Percentiles rank a stretch among this genome's conserved stretches.
phyloP scores from a whole-genome alignment of 495 filamentous ascomycete species.

The Melanomma pulvis-pyrius region DNA sequence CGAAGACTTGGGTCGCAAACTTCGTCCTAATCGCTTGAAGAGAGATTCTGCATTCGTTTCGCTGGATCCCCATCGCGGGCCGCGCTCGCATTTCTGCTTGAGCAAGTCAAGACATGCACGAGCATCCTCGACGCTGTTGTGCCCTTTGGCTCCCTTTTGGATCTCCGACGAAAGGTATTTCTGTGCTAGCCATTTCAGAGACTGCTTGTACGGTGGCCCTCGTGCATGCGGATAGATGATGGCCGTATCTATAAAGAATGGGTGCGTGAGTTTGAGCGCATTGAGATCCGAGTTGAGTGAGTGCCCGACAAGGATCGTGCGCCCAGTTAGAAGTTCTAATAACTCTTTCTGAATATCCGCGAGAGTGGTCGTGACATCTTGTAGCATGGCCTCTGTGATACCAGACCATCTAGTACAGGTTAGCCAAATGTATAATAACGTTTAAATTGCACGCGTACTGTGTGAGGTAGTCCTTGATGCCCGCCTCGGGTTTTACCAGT shows the following conservation, averaged over 20 bases:
- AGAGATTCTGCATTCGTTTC: conserved; percentile 79
- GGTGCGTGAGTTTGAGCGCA: conserved; percentile 83
- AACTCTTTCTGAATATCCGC: conserved; percentile 80
- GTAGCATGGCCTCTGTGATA: conserved; percentile 82
- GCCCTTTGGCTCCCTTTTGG: conserved; percentile 74
- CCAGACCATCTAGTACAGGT: conserved; percentile 59
- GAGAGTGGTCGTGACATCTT: conserved; percentile 79
- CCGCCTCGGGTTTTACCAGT: conserved; percentile 83
- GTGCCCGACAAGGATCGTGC: conserved; percentile 84
- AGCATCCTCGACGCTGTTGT: conserved; percentile 92
- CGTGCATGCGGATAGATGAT: conserved; percentile 82
- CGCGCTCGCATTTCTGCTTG: conserved; percentile 92
- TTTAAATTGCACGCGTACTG: conserved; percentile 49
- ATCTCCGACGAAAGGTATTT: conserved; percentile 83
- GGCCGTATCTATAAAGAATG: conserved; percentile 88
- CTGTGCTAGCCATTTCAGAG: conserved; percentile 80
- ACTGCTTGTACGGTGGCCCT: conserved; percentile 70
- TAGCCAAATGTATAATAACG: conserved; percentile 43
- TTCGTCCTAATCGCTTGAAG: conserved; percentile 76
- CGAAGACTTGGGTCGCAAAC: conserved; percentile 55
- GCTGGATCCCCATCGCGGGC: conserved; percentile 75
- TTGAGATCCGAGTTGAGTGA: conserved; percentile 87
- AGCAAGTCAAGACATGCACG: conserved; percentile 87
- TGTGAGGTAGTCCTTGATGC: conserved; percentile 88
- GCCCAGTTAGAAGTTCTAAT: conserved; percentile 69